Percentiles rank a stretch among this genome's conserved stretches.
These are phyloP conservation scores for Daldinia grandis DNA, from an alignment of 495 filamentous ascomycete genomes.

Conservation along the genomic window DNA sequence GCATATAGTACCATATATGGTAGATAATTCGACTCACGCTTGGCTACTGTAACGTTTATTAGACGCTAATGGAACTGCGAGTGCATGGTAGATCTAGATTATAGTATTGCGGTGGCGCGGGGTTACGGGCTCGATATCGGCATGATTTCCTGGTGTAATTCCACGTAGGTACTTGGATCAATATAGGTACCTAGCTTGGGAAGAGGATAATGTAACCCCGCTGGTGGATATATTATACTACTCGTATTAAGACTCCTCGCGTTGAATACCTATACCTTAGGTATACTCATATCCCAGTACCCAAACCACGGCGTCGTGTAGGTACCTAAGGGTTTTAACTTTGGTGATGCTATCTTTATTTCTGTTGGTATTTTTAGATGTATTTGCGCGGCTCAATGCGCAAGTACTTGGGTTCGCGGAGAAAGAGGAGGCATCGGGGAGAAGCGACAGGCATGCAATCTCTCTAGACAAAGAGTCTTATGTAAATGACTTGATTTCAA, in stretches of 20 bases:
- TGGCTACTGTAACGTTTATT: neutral
- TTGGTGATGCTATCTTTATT: conserved; percentile 8
- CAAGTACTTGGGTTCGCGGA: neutral
- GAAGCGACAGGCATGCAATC: neutral
- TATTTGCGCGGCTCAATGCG: conserved; percentile 12
- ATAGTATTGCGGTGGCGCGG: neutral
- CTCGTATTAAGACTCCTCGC: neutral
- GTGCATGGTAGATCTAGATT: neutral
- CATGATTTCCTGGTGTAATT: conserved; percentile 4
- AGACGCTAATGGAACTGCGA: neutral
- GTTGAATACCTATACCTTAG: neutral
- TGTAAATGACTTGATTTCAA: conserved; percentile 39
- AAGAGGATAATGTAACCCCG: conserved; percentile 31
- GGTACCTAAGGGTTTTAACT: neutral
- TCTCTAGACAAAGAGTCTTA: conserved; percentile 30
- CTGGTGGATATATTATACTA: neutral
- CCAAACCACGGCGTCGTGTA: neutral
- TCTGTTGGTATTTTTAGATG: neutral
- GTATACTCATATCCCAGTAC: neutral
- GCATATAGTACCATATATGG: neutral
- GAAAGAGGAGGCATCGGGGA: neutral
- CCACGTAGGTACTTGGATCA: neutral
- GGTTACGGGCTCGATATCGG: neutral
- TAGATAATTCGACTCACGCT: neutral
- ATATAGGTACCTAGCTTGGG: conserved; percentile 21